phyloP scores from a whole-genome alignment of 2,329 filamentous ascomycete genomes.

The Eutypella sp. region DNA sequence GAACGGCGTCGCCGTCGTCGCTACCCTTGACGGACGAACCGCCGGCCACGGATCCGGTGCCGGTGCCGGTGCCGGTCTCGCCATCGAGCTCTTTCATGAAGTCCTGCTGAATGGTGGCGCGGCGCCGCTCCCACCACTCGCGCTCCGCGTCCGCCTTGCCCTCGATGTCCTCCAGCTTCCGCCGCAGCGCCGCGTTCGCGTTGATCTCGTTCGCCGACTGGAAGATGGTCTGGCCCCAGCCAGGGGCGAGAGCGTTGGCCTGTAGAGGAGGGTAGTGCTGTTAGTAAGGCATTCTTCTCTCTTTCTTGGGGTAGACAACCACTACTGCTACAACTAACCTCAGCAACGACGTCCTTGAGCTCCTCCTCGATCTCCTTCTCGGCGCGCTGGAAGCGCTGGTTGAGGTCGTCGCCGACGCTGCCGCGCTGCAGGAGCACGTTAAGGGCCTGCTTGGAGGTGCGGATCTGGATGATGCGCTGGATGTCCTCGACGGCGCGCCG shows the following conservation, averaged over 20 bases:
- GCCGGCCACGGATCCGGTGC: slow-evolving; percentile 63
- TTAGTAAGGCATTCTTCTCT: not conserved
- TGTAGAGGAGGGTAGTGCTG: slow-evolving; percentile 30
- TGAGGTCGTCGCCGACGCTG: slow-evolving; percentile 92
- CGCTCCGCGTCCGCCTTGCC: slow-evolving; percentile 67
- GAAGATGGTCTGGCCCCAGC: slow-evolving; percentile 95
- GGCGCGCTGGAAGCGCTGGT: slow-evolving; percentile 84
- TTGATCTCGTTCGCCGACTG: slow-evolving; percentile 96
- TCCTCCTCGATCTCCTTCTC: slow-evolving; percentile 99
- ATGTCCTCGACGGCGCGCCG: slow-evolving; percentile 91
- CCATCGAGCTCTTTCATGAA: slow-evolving; percentile 87
- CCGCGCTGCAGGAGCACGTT: slow-evolving; percentile 79
- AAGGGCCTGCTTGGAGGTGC: slow-evolving; percentile 83
- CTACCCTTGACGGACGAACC: slow-evolving; percentile 51
- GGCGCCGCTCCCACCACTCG: slow-evolving; percentile 88
- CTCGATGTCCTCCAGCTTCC: slow-evolving; percentile 72
- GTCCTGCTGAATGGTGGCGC: slow-evolving; percentile 64
- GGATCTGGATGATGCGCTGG: slow-evolving; percentile 81
- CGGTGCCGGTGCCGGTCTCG: slow-evolving; percentile 38
- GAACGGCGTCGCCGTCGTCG: slow-evolving; percentile 70
- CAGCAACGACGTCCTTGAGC: slow-evolving; percentile 85
- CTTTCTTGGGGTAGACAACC: not conserved
- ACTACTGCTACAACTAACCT: slow-evolving; percentile 51
- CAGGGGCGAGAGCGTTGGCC: slow-evolving; percentile 84
- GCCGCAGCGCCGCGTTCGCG: slow-evolving; percentile 72